Base-by-base conservation (phyloP, 2,329 filamentous ascomycete species). In the Aspergillus amoenus region DNA sequence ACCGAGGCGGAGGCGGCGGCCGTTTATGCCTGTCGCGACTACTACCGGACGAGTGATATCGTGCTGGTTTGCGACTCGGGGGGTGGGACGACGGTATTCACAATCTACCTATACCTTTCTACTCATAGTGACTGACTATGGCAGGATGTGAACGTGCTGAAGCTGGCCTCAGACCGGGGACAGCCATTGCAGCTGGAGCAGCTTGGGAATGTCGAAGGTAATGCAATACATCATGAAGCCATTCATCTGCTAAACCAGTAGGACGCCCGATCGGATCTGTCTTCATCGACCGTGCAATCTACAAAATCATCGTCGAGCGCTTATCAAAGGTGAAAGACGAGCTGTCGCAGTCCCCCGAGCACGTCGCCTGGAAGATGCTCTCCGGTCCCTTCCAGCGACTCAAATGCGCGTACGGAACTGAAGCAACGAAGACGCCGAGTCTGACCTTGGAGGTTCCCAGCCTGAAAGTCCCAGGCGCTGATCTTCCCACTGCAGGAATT, bases 1-100 rank as follows among this genome's bases (percentile, higher is more conserved):
- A 83, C 81, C 0, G 81, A 83, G 66, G 81, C 81, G 0, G 81
- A 83, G 62, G 81, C 81, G 5, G 80, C 81, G 2, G 81, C 81
- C 24, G 79, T 83, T 1, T 78, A 81, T 65, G 76, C 77, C 0
- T 76, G 77, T 4, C 69, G 68, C 37, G 66, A 69, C 30, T 60
- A 68, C 54, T 67, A 69, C 40, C 24, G 59, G 61, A 70, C 73
- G 30, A 66, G 75, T 34, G 78, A 82, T 57, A 71, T 79, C 2
- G 67, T 82, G 3, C 67, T 82, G 3, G 76, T 82, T 2, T 82
- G 79, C 58, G 80, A 82, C 67, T 77, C 76, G 27, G 80, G 81
- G 7, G 80, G 80, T 40, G 80, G 80, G 5, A 82, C 80, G 3
- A 71, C 71, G 12, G 65, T 66, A 39, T 32, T 12, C 13, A n/a